phyloP scores from a whole-genome alignment of 257 asterid species.

The Galeopsis tetrahit region DNA sequence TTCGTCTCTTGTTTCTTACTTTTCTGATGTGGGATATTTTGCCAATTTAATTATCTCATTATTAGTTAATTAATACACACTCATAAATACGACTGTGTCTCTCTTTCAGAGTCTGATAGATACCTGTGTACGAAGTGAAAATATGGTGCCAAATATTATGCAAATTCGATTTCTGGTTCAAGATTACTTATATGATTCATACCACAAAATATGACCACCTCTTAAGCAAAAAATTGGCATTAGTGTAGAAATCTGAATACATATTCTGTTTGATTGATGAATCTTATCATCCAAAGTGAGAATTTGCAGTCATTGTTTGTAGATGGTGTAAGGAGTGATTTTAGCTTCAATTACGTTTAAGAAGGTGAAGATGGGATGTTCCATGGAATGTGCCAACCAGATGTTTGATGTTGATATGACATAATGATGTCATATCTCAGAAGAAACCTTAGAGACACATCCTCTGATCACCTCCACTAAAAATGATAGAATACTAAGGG shows the following conservation, averaged over 20 bases:
- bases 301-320: background rate
- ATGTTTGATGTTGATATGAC: too few relatives aligned
- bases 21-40: background rate
- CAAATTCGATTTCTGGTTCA: background rate
- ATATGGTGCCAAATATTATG: background rate
- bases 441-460: too few relatives aligned
- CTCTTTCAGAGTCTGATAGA: background rate
- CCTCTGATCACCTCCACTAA: too few relatives aligned
- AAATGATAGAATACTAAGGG: too few relatives aligned
- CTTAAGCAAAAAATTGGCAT: background rate
- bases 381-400: conserved; percentile 38
- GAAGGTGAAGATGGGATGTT: conserved; percentile 27
- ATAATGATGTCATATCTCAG: too few relatives aligned
- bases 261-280: too few relatives aligned
- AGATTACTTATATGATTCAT: background rate
- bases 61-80: too few relatives aligned
- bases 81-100: too few relatives aligned
- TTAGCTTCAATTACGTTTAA: conserved; percentile 22
- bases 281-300: too few relatives aligned
- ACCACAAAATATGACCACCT: too few relatives aligned
- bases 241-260: background rate
- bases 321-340: background rate
- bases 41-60: too few relatives aligned
- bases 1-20: background rate
- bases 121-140: background rate